Percentiles rank a stretch among this genome's conserved stretches.
These are phyloP conservation scores for Hanseniaspora occidentalis DNA, from an alignment of 805 yeast genomes.

Conservation along the genomic window DNA sequence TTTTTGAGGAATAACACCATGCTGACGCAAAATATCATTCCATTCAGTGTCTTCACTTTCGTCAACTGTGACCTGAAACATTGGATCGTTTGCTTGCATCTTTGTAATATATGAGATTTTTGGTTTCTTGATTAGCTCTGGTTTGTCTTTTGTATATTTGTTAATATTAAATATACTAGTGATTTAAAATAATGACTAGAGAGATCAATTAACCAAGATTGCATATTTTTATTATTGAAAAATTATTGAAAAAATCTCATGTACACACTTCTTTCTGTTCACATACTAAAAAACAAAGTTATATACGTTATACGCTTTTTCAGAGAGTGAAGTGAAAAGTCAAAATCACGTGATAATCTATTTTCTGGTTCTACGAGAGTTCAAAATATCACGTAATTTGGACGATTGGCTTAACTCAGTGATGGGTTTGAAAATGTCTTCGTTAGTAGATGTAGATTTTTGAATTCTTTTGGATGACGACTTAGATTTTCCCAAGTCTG, in stretches of 20 bases:
- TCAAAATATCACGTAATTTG: background rate
- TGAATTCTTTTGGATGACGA: background rate
- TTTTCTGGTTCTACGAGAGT: background rate
- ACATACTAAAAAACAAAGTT: too few relatives aligned
- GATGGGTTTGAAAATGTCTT: background rate
- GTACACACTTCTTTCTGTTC: too few relatives aligned
- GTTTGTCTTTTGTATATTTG: background rate
- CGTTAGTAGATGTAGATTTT: too few relatives aligned
- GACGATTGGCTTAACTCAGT: background rate
- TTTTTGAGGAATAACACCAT: slow-evolving; percentile 86
- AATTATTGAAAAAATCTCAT: too few relatives aligned
- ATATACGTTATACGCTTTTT: too few relatives aligned
- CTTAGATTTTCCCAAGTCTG: background rate
- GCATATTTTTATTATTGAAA: too few relatives aligned
- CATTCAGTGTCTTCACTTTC: slow-evolving; percentile 97
- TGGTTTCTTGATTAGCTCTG: background rate
- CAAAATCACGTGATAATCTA: background rate
- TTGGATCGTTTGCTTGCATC: slow-evolving; percentile 28
- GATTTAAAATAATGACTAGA: too few relatives aligned
- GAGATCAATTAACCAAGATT: too few relatives aligned
- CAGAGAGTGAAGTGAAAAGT: too few relatives aligned
- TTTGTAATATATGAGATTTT: background rate
- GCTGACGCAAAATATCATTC: slow-evolving; percentile 86
- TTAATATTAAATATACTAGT: too few relatives aligned
- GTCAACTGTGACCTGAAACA: slow-evolving; percentile 77